These are phyloP conservation scores for Leccinum uliginosum DNA, from an alignment of 768 basidiomycete species.

Conservation along the genomic window DNA sequence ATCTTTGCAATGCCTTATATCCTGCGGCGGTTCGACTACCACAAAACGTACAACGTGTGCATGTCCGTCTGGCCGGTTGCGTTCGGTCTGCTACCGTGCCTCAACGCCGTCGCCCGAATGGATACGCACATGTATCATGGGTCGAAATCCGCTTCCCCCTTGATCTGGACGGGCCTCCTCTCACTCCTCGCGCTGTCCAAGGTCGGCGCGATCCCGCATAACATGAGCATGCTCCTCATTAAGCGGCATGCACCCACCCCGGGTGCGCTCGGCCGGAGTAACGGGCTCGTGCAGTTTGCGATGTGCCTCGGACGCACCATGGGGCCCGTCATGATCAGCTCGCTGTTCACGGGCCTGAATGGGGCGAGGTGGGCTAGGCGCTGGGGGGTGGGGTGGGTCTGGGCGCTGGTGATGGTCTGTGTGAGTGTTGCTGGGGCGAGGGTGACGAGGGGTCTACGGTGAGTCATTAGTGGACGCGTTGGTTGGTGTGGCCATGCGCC, in stretches of 20 bases:
- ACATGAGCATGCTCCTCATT: not conserved
- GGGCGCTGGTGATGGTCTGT: conserved; percentile 9
- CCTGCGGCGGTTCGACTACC: conserved; percentile 35
- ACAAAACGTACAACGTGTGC: conserved; percentile 40
- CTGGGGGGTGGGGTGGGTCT: conserved; percentile 4
- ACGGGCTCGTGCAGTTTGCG: conserved; percentile 54
- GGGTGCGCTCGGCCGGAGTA: conserved; percentile 49
- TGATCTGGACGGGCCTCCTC: not conserved
- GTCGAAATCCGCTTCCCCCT: not conserved
- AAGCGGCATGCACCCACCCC: not conserved
- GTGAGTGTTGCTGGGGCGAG: conserved; percentile 8
- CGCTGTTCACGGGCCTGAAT: conserved; percentile 12
- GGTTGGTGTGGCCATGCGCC: not conserved
- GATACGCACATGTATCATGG: conserved; percentile 1
- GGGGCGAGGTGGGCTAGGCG: conserved; percentile 7
- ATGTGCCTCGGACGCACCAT: conserved; percentile 52
- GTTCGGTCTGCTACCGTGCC: conserved; percentile 45
- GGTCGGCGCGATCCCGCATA: not conserved
- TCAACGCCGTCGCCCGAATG: conserved; percentile 44
- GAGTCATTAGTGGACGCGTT: not conserved
- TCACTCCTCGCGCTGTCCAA: not conserved
- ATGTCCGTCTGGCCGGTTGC: conserved; percentile 52
- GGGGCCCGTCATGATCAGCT: conserved; percentile 39
- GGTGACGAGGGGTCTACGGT: not conserved
- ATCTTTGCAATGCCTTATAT: conserved; percentile 51